Base-by-base conservation (phyloP, 345 rosid species). In the Gossypium australe region DNA sequence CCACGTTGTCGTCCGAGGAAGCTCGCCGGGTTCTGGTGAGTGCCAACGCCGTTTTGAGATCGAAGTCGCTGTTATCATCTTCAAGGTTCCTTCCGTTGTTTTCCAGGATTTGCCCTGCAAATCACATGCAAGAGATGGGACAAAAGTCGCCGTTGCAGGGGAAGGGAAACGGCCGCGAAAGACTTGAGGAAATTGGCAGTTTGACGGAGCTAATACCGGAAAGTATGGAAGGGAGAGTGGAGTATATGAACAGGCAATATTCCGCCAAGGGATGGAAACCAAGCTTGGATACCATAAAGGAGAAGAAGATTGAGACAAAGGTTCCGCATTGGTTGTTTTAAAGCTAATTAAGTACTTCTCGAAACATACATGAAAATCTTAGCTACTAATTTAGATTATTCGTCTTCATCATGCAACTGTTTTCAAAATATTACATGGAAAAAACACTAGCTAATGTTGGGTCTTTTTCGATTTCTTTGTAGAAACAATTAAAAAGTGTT, bases 191-290 rank as follows among this genome's bases (percentile, higher is more conserved):
- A 75, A 55, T 17, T n/a, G 17, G 20, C 14, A 24, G 49, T 1
- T 76, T 45, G 5, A 24, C 64, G 44, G 86, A 78, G 56, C 1
- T 76, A 11, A 62, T 70, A 34, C 68, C 69, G 38, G 86, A 86
- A 70, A 68, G 49, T 57, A 24, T 70, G 60, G 87, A 76, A 41
- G 81, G 75, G 0, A 49, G 69, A 62, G 87, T 88, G 34, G 90
- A 87, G 47, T 86, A 80, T 72, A 67, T 90, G 82, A 85, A 84
- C 60, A 16, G 84, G 84, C 88, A 84, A 67, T 52, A 85, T 59
- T 86, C 90, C 2, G 92, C 90, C 11, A 90, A 82, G 73, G 86
- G 86, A 41, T 90, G 94, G 94, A 90, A 79, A 72, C 94, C 92
- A 9, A 86, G 85, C 73, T 61, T 90, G 81, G 94, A 88, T 61